These are phyloP conservation scores for Aspergillus panamensis DNA, from an alignment of 495 filamentous ascomycete genomes.

Conservation along the genomic window DNA sequence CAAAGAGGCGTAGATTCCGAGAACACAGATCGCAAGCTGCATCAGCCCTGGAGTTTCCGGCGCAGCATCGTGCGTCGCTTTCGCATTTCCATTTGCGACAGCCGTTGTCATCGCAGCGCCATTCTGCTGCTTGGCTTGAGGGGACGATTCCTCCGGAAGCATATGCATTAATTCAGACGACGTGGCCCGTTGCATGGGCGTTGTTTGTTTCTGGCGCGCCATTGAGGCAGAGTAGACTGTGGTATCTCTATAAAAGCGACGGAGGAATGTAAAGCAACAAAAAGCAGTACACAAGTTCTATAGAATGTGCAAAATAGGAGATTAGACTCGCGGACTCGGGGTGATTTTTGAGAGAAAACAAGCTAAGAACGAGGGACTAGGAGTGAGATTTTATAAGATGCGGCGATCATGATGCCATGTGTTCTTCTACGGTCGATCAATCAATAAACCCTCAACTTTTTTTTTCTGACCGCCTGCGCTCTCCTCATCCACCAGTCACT, in stretches of 20 bases:
- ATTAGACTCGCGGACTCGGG: not conserved
- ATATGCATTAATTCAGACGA: slow-evolving; percentile 59
- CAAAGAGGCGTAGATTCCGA: slow-evolving; percentile 95
- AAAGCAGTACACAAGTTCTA: not conserved
- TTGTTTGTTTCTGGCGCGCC: slow-evolving; percentile 69
- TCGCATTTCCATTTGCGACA: slow-evolving; percentile 39
- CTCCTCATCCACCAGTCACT: not conserved
- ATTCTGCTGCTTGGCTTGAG: slow-evolving; percentile 29
- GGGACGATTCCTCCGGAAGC: slow-evolving; percentile 30
- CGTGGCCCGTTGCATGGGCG: slow-evolving; percentile 60
- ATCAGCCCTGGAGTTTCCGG: slow-evolving; percentile 51
- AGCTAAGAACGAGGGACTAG: not conserved
- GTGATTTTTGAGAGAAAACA: not conserved
- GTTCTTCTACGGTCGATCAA: slow-evolving; percentile 34
- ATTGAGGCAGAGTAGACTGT: slow-evolving; percentile 37
- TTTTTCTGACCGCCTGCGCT: slow-evolving; percentile 3
- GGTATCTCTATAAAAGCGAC: not conserved
- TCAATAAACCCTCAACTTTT: slow-evolving; percentile 3
- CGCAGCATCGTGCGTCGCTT: slow-evolving; percentile 27
- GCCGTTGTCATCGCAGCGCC: slow-evolving; percentile 19
- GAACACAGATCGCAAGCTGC: slow-evolving; percentile 81
- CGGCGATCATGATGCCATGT: slow-evolving; percentile 39
- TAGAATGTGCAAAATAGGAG: not conserved
- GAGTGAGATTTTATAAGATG: slow-evolving; percentile 10
- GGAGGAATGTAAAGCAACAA: not conserved